These are phyloP conservation scores for Neospora caninum DNA, from an alignment of 169 alveolate genomes.

Conservation along the genomic window DNA sequence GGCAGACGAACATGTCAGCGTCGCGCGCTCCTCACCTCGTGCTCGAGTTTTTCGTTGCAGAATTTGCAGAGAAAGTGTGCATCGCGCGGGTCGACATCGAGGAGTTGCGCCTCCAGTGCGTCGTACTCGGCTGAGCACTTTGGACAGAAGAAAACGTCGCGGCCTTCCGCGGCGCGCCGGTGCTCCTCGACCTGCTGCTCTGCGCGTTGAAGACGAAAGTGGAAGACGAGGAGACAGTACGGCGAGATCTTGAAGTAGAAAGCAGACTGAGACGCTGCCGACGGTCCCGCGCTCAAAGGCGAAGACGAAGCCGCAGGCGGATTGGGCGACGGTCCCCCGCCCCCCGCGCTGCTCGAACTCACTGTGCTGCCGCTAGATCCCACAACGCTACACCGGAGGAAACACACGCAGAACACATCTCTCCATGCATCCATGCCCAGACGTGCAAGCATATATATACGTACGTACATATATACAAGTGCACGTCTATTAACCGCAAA, in stretches of 20 bases:
- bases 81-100: slow-evolving; percentile 58
- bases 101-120: slow-evolving; percentile 61
- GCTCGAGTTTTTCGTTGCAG: slow-evolving; percentile 55
- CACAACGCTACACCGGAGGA: neutral
- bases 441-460: neutral
- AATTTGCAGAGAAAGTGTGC: slow-evolving; percentile 64
- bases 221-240: slow-evolving; percentile 42
- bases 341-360: neutral
- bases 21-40: slow-evolving; percentile 50
- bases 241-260: slow-evolving; percentile 56
- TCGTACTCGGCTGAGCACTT: slow-evolving; percentile 51
- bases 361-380: neutral
- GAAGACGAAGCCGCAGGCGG: neutral
- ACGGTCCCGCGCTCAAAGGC: neutral
- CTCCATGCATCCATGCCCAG: neutral
- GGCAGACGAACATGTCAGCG: neutral
- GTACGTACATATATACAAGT: neutral
- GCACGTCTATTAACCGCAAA: too few species aligned
- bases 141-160: slow-evolving; percentile 53
- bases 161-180: slow-evolving; percentile 26
- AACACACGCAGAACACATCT: neutral
- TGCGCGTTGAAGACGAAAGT: slow-evolving; percentile 44
- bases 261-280: neutral
- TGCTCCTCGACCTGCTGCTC: slow-evolving; percentile 30
- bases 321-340: neutral